Evolutionary conservation across 2,329 filamentous ascomycete species (phyloP), one percentile per base, ranked within the genome.

Genomic region (Lachnellula arida): DNA sequence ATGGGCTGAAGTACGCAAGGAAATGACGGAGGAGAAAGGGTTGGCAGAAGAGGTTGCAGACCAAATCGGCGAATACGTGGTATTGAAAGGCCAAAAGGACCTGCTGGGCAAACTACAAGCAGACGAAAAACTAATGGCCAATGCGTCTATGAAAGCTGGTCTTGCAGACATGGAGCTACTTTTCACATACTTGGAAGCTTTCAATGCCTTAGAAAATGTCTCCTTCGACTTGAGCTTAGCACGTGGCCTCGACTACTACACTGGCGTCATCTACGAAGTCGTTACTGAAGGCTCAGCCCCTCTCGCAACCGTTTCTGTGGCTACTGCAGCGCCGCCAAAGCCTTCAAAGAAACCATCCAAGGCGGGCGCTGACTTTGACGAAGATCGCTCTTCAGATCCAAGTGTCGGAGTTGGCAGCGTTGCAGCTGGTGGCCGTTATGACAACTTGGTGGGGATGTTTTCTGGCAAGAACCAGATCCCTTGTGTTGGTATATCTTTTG

Each of bases 381-480:
- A 81, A 50, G 89, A 92, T 71, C 79, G 87, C 12, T 91, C 87
- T 15, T 81, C 88, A 57, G 89, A 93, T 72, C 87, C 89, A n/a
- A 86, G 84, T 12, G 78, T 94, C 35, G 89, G 90, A 50, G 88
- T 96, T 11, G 92, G 91, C 60, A 93, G 88, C 70, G 86, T 96
- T 48, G 92, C 91, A 46, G 92, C 91, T 4, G 92, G 91, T 68
- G 91, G 91, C 46, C 87, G 92, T 59, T 97, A 97, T 72, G 93
- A 97, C 73, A 87, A 94, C 69, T 81, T 97, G 4, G 93, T 97
- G 5, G 89, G 89, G 74, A 96, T 96, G 90, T 97, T 96, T 77
- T 86, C 84, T 54, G 87, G 87, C 66, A 93, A 92, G 75, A 82
- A 78, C 22, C 86, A 92, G 70, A 91, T 97, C 54, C 93, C 90